Evolutionary conservation across 1,139 yeast genomes (phyloP).

Genomic region (Zhuliangozyma blackwelliae): DNA sequence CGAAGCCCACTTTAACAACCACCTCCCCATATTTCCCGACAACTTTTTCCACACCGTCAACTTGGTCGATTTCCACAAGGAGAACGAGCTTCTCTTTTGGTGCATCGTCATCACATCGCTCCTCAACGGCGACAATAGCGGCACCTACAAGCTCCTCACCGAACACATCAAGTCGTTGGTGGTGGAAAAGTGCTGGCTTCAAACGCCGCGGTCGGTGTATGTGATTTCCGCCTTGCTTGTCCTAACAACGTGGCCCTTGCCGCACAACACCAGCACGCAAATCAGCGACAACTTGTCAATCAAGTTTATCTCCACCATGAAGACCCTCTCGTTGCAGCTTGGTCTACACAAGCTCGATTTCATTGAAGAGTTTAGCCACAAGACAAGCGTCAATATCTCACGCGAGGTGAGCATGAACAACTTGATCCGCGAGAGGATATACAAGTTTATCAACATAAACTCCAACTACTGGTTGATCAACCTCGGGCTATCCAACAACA

Average conservation of each 20-base stretch:
- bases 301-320: constrained; percentile 40
- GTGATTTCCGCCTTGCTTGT: constrained; percentile 37
- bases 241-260: constrained; percentile 48
- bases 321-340: constrained; percentile 37
- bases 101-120: constrained; percentile 34
- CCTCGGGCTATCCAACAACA: constrained; percentile 37
- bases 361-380: constrained; percentile 42
- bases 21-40: constrained; percentile 40
- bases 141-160: constrained; percentile 22
- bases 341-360: constrained; percentile 44
- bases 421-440: constrained; percentile 39
- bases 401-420: constrained; percentile 31
- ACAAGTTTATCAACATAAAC: constrained; percentile 41
- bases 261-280: constrained; percentile 23
- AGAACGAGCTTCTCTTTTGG: constrained; percentile 42
- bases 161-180: constrained; percentile 37
- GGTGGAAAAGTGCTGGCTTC: constrained; percentile 42
- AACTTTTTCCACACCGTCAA: constrained; percentile 27
- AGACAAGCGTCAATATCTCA: constrained; percentile 34
- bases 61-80: constrained; percentile 20
- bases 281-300: constrained; percentile 34
- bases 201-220: constrained; percentile 43
- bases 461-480: constrained; percentile 44
- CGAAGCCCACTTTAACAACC: constrained; percentile 28
- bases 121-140: constrained; percentile 17